These are phyloP conservation scores for Zhuliangozyma parablackwelliae DNA, from an alignment of 1,139 yeast genomes.

Conservation along the genomic window DNA sequence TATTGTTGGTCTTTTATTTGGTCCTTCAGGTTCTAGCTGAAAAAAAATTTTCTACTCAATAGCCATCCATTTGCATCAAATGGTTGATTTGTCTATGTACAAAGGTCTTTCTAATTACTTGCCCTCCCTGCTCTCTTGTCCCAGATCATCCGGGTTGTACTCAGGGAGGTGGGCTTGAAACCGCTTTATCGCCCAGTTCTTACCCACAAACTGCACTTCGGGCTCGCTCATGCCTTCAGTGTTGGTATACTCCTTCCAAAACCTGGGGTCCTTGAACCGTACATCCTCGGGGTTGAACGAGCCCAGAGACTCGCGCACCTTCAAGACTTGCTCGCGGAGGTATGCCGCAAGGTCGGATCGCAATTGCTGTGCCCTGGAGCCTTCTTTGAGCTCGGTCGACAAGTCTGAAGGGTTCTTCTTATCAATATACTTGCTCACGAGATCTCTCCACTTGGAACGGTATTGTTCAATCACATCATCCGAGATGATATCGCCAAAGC, in stretches of 20 bases:
- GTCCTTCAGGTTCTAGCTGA: no score
- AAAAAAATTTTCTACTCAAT: no score
- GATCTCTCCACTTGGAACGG: constrained; percentile 62
- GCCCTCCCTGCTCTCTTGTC: background rate
- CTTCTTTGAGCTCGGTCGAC: constrained; percentile 56
- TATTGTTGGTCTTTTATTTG: background rate
- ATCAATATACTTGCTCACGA: constrained; percentile 53
- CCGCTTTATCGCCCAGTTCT: constrained; percentile 76
- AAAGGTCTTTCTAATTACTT: background rate
- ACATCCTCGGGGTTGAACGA: constrained; percentile 54
- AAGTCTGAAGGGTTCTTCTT: constrained; percentile 53
- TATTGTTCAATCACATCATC: constrained; percentile 56
- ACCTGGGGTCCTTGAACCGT: constrained; percentile 60
- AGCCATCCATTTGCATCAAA: no score
- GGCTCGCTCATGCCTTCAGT: constrained; percentile 67
- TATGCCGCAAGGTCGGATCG: constrained; percentile 69
- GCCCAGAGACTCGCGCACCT: constrained; percentile 49
- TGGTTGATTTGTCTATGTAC: background rate
- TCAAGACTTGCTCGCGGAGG: constrained; percentile 59
- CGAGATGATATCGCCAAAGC: constrained; percentile 68
- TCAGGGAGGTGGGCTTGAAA: constrained; percentile 56
- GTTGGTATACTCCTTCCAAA: constrained; percentile 65
- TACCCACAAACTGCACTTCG: constrained; percentile 63
- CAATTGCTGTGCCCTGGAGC: constrained; percentile 57
- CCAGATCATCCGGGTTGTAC: constrained; percentile 15